Percentiles rank a stretch among this genome's conserved stretches.
These are phyloP conservation scores for Bretschneidera sinensis DNA, from an alignment of 345 rosid genomes.

Conservation along the genomic window DNA sequence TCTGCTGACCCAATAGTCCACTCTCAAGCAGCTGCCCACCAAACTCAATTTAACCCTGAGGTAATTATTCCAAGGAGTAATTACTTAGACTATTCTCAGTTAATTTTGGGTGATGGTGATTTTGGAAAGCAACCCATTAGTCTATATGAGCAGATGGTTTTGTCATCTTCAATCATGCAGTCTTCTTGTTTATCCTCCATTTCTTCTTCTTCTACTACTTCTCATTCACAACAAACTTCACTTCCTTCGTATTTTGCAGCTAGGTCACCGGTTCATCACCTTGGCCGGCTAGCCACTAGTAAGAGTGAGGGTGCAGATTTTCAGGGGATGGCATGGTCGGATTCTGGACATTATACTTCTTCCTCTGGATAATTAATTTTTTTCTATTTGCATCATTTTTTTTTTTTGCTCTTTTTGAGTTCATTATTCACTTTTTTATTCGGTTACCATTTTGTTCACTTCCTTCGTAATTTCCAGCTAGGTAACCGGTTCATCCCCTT, in stretches of 20 bases:
- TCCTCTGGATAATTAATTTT: background rate
- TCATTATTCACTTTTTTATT: no score
- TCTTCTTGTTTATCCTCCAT: conserved; percentile 19
- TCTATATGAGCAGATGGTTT: conserved; percentile 36
- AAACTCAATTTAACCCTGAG: conserved; percentile 4
- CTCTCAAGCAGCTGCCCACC: conserved; percentile 8
- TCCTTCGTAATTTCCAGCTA: conserved; percentile 17
- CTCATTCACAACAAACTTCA: conserved; percentile 19
- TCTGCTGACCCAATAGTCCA: conserved; percentile 21
- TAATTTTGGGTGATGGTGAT: conserved; percentile 15
- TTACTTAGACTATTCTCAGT: conserved; percentile 7
- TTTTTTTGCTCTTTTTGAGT: no score
- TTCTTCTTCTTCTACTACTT: conserved; percentile 15
- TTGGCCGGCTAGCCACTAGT: background rate
- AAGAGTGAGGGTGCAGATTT: background rate
- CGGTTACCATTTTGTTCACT: no score
- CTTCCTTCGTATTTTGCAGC: conserved; percentile 15
- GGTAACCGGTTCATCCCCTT: conserved; percentile 11
- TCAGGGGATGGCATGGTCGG: background rate
- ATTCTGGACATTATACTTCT: background rate
- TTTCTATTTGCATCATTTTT: no score
- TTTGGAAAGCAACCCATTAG: conserved; percentile 18
- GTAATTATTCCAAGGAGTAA: conserved; percentile 7
- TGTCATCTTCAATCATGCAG: conserved; percentile 32
- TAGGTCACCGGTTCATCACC: conserved; percentile 13